phyloP scores from a whole-genome alignment of 2,329 filamentous ascomycete genomes.

The Monosporascus sp. region DNA sequence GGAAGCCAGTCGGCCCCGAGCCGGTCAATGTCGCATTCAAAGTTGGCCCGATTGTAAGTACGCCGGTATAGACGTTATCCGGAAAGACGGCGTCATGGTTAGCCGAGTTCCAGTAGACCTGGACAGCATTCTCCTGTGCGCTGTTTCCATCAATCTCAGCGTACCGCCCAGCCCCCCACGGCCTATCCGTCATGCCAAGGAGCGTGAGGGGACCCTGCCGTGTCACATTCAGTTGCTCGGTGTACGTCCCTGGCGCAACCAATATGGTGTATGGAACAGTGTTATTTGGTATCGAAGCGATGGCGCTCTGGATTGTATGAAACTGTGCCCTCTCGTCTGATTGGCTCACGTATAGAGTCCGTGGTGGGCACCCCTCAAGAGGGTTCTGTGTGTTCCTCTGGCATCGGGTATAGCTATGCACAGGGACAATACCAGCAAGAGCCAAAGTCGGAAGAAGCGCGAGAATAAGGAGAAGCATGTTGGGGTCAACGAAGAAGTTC shows the following conservation, averaged over 20 bases:
- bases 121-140: constrained; percentile 39
- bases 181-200: constrained; percentile 48
- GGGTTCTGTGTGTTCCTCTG: constrained; percentile 27
- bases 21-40: constrained; percentile 58
- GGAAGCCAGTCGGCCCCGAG: constrained; percentile 54
- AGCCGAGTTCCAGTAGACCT: constrained; percentile 52
- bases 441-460: not conserved
- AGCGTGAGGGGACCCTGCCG: constrained; percentile 55
- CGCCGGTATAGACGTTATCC: constrained; percentile 59
- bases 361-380: constrained; percentile 32
- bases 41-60: constrained; percentile 57
- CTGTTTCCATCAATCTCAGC: constrained; percentile 38
- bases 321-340: constrained; percentile 30
- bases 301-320: constrained; percentile 34
- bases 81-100: constrained; percentile 39
- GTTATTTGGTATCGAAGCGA: constrained; percentile 34
- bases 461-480: not conserved
- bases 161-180: constrained; percentile 26
- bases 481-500: too few species aligned
- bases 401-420: constrained; percentile 24
- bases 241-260: constrained; percentile 54
- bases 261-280: constrained; percentile 48
- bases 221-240: constrained; percentile 61
- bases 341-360: constrained; percentile 37
- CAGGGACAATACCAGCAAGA: constrained; percentile 8